Conservation (phyloP, 768 basidiomycete genomes). For the Naganishia kalamii region DNA sequence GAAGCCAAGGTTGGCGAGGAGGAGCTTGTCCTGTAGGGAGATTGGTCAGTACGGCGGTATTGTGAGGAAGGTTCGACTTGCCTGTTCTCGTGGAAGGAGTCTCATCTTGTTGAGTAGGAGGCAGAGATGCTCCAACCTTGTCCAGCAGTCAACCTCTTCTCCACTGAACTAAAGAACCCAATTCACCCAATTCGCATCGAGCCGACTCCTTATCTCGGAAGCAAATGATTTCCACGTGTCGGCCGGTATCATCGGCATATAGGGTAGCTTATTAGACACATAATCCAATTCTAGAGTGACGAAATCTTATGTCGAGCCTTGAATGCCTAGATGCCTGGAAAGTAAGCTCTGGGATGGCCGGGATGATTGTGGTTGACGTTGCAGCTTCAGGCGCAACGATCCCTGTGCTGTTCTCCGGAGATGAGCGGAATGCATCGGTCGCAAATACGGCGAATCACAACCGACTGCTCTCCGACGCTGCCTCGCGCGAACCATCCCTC, state of each 20-base stretch:
- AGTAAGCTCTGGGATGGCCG: too few species aligned
- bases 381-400: too few species aligned
- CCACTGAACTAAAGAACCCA: neutral
- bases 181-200: neutral
- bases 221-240: conserved; percentile 3
- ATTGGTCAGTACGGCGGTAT: neutral
- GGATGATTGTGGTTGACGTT: too few species aligned
- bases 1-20: conserved; percentile 53
- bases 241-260: too few species aligned
- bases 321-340: too few species aligned
- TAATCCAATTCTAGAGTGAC: too few species aligned
- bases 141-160: neutral
- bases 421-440: too few species aligned
- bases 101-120: conserved; percentile 16
- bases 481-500: neutral
- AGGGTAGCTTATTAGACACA: too few species aligned
- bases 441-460: too few species aligned
- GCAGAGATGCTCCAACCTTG: too few species aligned
- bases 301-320: too few species aligned
- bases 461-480: neutral
- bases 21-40: conserved; percentile 43
- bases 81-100: conserved; percentile 29
- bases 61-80: neutral
- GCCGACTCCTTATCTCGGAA: conserved; percentile 16
- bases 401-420: too few species aligned